These are phyloP conservation scores for Diaporthe nobilis DNA, from an alignment of 2,329 filamentous ascomycete genomes.

Conservation along the genomic window DNA sequence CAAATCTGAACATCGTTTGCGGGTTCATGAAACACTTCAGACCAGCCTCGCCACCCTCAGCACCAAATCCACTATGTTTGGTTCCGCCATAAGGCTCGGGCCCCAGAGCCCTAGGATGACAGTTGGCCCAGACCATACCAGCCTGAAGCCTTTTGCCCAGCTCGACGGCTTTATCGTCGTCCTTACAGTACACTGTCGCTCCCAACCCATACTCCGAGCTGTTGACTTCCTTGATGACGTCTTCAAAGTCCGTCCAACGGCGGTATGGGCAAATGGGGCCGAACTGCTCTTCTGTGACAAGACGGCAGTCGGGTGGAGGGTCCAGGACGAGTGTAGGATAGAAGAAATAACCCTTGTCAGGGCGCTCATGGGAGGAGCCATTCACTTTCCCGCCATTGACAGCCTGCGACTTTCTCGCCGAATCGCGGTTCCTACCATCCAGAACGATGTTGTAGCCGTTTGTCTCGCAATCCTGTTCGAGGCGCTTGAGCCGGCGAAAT, in stretches of 20 bases:
- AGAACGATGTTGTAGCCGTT: conserved; percentile 14
- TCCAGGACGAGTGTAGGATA: conserved; percentile 6
- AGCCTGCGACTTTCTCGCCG: background rate
- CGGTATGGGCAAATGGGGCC: background rate
- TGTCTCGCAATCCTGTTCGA: conserved; percentile 13
- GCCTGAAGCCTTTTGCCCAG: conserved; percentile 5
- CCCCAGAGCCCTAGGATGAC: conserved; percentile 2
- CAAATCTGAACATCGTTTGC: conserved; percentile 5
- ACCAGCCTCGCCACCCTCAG: conserved; percentile 10
- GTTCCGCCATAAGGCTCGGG: conserved; percentile 12
- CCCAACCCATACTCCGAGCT: conserved; percentile 10
- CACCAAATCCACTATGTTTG: conserved; percentile 11
- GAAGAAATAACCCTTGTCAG: background rate
- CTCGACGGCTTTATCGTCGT: conserved; percentile 2
- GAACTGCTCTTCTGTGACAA: conserved; percentile 13
- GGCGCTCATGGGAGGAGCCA: background rate
- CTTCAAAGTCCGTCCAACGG: conserved; percentile 3
- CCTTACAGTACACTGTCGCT: conserved; percentile 3
- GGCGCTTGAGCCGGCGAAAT: conserved; percentile 13
- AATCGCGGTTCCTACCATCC: conserved; percentile 8
- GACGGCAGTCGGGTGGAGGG: conserved; percentile 4
- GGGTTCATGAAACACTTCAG: conserved; percentile 23
- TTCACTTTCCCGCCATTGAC: background rate
- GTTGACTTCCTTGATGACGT: conserved; percentile 7
- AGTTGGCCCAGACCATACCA: conserved; percentile 21